A percentile compares a stretch with the other conserved stretches of the same genome.
Evolutionary conservation across 75 land plant species (phyloP).

Genomic region (Chamaecyparis obtusa): DNA sequence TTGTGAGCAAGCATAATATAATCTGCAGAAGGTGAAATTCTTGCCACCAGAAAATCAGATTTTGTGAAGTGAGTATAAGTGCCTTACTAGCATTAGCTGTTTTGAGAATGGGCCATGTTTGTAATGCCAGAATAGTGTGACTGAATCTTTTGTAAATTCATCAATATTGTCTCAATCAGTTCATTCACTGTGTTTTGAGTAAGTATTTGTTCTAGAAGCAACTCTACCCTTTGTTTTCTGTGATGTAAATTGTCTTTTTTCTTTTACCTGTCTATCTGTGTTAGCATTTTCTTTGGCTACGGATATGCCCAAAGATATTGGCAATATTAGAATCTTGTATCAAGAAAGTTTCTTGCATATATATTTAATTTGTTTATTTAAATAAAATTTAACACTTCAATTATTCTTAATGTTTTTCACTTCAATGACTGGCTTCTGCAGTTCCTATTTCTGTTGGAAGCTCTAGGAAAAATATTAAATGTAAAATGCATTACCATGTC

Average conservation of each 20-base stretch:
- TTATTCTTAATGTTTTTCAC: background rate
- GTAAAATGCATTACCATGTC: background rate
- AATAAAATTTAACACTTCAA: background rate
- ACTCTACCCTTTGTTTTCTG: background rate
- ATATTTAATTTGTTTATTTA: background rate
- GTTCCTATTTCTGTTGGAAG: background rate
- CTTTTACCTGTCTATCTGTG: background rate
- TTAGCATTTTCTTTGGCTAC: background rate
- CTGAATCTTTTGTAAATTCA: slow-evolving; percentile 1
- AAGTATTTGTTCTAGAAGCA: background rate
- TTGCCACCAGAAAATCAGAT: background rate
- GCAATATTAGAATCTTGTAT: background rate
- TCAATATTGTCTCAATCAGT: background rate
- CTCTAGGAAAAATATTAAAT: background rate
- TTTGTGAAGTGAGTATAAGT: slow-evolving; percentile 4
- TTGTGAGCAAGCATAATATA: background rate
- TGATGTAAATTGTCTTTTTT: background rate
- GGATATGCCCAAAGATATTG: background rate
- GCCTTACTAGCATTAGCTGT: slow-evolving; percentile 1
- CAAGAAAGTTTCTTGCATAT: background rate
- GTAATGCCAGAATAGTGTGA: slow-evolving; percentile 2
- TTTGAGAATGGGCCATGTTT: background rate
- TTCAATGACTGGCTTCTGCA: background rate
- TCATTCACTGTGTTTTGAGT: background rate
- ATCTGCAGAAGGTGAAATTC: background rate